Percentiles rank a stretch among this genome's conserved stretches.
Evolutionary conservation across 768 basidiomycete species (phyloP).

Genomic region (Leccinum imitatum): DNA sequence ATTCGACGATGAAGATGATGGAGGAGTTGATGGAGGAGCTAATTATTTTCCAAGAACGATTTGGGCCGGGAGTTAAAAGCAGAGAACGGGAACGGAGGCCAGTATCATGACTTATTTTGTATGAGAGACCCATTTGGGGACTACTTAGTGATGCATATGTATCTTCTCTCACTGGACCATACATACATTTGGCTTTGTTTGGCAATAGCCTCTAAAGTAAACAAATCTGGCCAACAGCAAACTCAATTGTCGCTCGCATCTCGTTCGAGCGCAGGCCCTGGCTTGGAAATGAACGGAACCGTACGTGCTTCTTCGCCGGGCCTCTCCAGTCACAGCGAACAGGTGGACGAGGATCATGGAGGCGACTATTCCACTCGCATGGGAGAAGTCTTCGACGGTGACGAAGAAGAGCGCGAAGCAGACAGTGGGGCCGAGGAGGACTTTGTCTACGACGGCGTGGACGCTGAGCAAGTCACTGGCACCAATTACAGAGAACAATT

Average conservation of each 20-base stretch:
- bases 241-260: too few relatives aligned
- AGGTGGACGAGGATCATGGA: slow-evolving; percentile 22
- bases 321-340: slow-evolving; percentile 23
- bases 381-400: slow-evolving; percentile 36
- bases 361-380: slow-evolving; percentile 27
- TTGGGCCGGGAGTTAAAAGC: slow-evolving; percentile 57
- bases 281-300: slow-evolving; percentile 12
- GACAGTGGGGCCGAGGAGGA: slow-evolving; percentile 54
- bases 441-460: slow-evolving; percentile 74
- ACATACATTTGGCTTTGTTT: slow-evolving; percentile 27
- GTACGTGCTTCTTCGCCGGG: slow-evolving; percentile 10
- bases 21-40: slow-evolving; percentile 90
- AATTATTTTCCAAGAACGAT: slow-evolving; percentile 84
- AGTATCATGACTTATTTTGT: slow-evolving; percentile 29
- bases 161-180: background rate
- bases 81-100: slow-evolving; percentile 55
- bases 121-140: slow-evolving; percentile 1
- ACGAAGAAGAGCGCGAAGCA: slow-evolving; percentile 41
- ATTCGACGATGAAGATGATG: slow-evolving; percentile 76
- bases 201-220: slow-evolving; percentile 27
- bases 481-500: slow-evolving; percentile 66
- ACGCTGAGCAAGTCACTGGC: slow-evolving; percentile 46
- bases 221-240: slow-evolving; percentile 12
- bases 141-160: slow-evolving; percentile 13
- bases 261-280: background rate